phyloP scores from a whole-genome alignment of 306 rosid genomes.

The Clitoria ternatea region DNA sequence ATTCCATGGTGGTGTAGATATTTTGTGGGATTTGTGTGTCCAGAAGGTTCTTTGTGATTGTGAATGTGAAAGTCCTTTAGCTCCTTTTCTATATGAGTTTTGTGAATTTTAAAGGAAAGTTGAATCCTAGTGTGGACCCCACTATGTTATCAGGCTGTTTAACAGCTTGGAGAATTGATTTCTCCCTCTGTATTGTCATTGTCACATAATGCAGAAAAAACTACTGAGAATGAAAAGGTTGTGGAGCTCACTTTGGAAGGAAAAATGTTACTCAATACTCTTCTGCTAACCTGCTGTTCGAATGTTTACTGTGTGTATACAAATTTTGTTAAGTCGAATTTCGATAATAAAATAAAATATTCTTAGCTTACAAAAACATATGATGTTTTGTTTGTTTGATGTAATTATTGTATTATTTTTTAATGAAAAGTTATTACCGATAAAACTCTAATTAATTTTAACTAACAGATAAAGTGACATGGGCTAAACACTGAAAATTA shows the following conservation, averaged over 20 bases:
- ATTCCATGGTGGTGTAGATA: conserved; percentile 52
- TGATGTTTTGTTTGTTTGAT: too few species aligned
- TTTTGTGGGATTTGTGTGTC: conserved; percentile 48
- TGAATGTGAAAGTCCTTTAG: conserved; percentile 26
- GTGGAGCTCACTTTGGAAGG: not conserved
- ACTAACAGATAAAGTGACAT: not conserved
- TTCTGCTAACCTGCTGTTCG: too few species aligned
- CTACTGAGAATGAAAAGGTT: not conserved
- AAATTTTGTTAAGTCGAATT: too few species aligned
- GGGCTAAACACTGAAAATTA: not conserved
- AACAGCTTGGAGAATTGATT: conserved; percentile 24
- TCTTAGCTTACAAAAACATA: too few species aligned
- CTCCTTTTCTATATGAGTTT: not conserved
- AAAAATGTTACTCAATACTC: not conserved
- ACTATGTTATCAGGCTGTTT: conserved; percentile 11
- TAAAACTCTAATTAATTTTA: not conserved
- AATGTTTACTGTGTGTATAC: too few species aligned
- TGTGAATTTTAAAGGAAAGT: not conserved
- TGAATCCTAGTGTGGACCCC: not conserved
- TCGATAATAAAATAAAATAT: too few species aligned
- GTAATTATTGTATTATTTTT: too few species aligned
- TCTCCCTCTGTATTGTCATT: conserved; percentile 12
- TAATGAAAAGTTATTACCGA: too few species aligned
- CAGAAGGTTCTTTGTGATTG: conserved; percentile 74
- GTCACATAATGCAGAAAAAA: conserved; percentile 10